A percentile compares a stretch with the other conserved stretches of the same genome.
Evolutionary conservation across 1,284 basidiomycete genomes (phyloP).

Genomic region (Ustilago loliicola): DNA sequence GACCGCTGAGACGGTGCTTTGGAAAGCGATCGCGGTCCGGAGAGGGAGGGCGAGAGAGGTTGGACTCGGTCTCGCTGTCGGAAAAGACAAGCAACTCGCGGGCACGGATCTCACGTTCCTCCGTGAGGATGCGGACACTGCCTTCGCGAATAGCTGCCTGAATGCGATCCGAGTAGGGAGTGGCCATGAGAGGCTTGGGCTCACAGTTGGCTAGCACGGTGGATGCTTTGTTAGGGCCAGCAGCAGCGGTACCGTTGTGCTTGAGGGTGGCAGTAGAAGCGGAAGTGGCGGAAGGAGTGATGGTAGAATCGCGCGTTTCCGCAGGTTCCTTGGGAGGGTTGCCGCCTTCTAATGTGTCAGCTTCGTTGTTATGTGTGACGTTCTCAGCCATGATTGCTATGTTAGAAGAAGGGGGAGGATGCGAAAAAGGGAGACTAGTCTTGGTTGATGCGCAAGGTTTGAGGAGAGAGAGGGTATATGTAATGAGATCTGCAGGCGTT

Average conservation of each 20-base stretch:
- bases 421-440: neutral
- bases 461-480: no score
- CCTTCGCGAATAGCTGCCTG: constrained; percentile 50
- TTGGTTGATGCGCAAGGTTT: neutral
- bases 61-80: constrained; percentile 64
- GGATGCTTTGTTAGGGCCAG: constrained; percentile 19
- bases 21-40: constrained; percentile 59
- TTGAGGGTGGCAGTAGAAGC: constrained; percentile 7
- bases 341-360: constrained; percentile 40
- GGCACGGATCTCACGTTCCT: constrained; percentile 60
- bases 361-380: constrained; percentile 41
- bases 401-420: neutral
- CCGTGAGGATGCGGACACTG: constrained; percentile 43
- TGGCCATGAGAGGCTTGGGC: constrained; percentile 53
- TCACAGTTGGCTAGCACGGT: constrained; percentile 44
- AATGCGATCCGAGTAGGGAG: constrained; percentile 51
- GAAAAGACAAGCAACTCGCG: constrained; percentile 56
- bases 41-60: constrained; percentile 62
- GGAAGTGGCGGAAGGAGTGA: constrained; percentile 2
- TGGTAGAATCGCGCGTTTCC: constrained; percentile 19
- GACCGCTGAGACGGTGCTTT: constrained; percentile 61
- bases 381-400: constrained; percentile 23
- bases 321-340: constrained; percentile 47
- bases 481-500: no score
- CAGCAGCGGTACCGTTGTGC: constrained; percentile 2